Base-by-base conservation (phyloP, 306 rosid species). In the Citrullus amarus region DNA sequence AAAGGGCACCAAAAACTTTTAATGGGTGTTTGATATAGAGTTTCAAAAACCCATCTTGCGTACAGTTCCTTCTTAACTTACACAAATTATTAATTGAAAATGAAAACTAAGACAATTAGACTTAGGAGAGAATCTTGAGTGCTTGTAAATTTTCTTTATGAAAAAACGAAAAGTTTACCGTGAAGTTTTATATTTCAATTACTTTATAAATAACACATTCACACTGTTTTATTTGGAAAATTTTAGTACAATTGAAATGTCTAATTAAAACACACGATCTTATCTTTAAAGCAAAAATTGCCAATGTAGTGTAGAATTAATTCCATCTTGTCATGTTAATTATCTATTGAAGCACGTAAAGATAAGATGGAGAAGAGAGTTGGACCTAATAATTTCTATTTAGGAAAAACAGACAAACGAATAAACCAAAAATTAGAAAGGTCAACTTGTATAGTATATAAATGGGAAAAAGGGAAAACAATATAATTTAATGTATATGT, bases 281-380 rank as follows among this genome's bases (percentile, higher is more conserved):
- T 6, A 48, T 72, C 7, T 72, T 50, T 16, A 16, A 72, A 30
- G 77, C 8, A 15, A 48, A 72, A 72, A 22, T 72, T 46, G 43
- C 5, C 44, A 14, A 25, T 25, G 12, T 7, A 18, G n/a, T 62
- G 43, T 18, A 9, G 15, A 6, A 69, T n/a, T 6, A 5, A 44
- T 15, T 1, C 77, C 14, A 72, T 43, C 77, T 69, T 20, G 44
- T 22, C 10, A 43, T 69, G 44, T 20, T 22, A 43, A 9, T 68
- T 41, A 9, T 41, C 54, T 5, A 39, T 41, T 41, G 17, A 70
- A 28, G 25, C 58, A 72, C 14, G 28, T 50, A 48, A 72, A 50
- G 75, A 69, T 69, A 69, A 72, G 77, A 15, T 50, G 60, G 25
- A 6, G 76, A 48, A 44, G 39, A 71, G 76, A 71, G 5, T 70